phyloP scores from a whole-genome alignment of 2,329 filamentous ascomycete species.

The Colletotrichum brevisporum region DNA sequence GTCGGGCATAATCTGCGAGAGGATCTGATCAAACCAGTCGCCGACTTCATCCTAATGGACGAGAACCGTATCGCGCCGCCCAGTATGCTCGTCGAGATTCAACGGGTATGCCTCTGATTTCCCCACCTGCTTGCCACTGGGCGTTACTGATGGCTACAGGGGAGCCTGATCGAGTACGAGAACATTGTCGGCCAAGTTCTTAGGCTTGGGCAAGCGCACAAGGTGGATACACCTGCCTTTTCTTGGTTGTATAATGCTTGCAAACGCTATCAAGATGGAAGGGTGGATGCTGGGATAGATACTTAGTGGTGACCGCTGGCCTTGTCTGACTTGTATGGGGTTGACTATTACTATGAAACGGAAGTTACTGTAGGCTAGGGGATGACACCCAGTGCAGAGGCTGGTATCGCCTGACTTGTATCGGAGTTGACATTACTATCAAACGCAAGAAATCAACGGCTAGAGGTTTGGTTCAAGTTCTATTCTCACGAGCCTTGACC shows the following conservation, averaged over 20 bases:
- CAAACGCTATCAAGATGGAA: constrained; percentile 58
- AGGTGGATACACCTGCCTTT: constrained; percentile 64
- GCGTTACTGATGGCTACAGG: constrained; percentile 1
- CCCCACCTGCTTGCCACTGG: too few species aligned
- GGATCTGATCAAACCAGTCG: constrained; percentile 59
- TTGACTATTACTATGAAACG: too few species aligned
- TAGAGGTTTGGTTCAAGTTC: too few species aligned
- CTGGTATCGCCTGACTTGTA: too few species aligned
- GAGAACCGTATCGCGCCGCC: constrained; percentile 59
- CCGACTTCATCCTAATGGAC: constrained; percentile 64
- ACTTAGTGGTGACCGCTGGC: not conserved
- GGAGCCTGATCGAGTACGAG: constrained; percentile 59
- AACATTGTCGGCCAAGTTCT: constrained; percentile 68
- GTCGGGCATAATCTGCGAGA: constrained; percentile 57
- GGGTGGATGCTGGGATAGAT: constrained; percentile 59
- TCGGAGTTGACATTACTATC: too few species aligned
- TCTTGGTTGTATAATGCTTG: constrained; percentile 63
- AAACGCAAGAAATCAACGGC: too few species aligned
- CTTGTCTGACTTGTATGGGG: too few species aligned
- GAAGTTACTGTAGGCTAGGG: too few species aligned
- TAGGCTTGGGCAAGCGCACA: constrained; percentile 58
- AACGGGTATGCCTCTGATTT: constrained; percentile 51
- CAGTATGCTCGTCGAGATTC: constrained; percentile 68
- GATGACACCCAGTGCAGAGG: too few species aligned
- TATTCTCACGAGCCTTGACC: too few species aligned